Base-by-base conservation (phyloP, 441 rosid species). In the Mallotus repandus region DNA sequence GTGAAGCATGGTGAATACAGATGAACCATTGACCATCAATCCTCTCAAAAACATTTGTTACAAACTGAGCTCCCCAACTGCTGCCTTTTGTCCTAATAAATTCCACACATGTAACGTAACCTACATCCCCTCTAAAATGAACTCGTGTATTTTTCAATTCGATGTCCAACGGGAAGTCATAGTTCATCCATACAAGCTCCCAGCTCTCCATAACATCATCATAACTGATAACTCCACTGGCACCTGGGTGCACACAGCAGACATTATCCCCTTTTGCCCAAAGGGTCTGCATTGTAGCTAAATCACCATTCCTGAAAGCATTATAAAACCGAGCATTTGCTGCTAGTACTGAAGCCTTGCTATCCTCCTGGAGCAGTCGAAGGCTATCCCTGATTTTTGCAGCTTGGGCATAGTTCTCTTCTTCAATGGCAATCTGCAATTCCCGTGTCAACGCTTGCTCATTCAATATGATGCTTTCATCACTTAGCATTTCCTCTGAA, bases 31-130 rank as follows among this genome's bases (percentile, higher is more conserved):
- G 73, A 22, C 91, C 97, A 80, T 84, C 86, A 43, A 88, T 81
- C 81, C 79, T 81, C 87, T 94, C 97, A 76, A 92, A 92, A 76
- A 91, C 93, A 74, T 91, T 94, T 1, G 97, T 87, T 52, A 88
- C 98, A 79, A 86, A 92, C 80, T 92, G 98, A 43, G 90, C 91
- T 41, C 99, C 98, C 98, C 98, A 94, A 57, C 93, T 91, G 84
- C 87, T 88, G 19, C 96, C 96, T 82, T 84, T 89, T 10, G 97
- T 91, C 82, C 86, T 92, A 48, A 94, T 88, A 70, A 89, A 86
- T 75, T 94, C 98, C 70, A 92, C 79, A 73, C 97, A 89, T 8
- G 87, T 89, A 45, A 92, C 88, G 63, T 89, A 94, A 43, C 99
- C 97, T 3, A 88, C 69, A 58, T 89, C 86, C 5, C 97, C 98